A percentile compares a stretch with the other conserved stretches of the same genome.
Conservation (phyloP, 2,329 filamentous ascomycete genomes). For the Coleophoma eucalyptorum region DNA sequence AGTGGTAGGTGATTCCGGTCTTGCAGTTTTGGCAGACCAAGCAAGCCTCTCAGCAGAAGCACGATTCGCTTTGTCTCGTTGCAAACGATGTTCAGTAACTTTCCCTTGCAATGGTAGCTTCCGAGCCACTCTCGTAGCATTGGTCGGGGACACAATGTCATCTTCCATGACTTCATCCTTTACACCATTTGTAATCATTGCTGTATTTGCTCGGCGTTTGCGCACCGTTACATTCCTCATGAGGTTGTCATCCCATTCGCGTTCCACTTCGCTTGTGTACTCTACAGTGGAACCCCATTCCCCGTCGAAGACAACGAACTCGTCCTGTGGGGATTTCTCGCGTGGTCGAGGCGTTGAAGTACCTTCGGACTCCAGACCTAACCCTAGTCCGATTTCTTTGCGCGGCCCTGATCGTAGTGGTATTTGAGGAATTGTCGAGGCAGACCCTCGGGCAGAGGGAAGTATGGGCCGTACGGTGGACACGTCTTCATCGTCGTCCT, state of each 20-base stretch:
- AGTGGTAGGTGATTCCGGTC: conserved; percentile 19
- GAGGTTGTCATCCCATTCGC: conserved; percentile 52
- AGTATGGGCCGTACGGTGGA: conserved; percentile 34
- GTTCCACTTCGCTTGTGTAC: conserved; percentile 40
- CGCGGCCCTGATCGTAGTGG: conserved; percentile 11
- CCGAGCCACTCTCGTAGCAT: conserved; percentile 39
- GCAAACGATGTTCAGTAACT: conserved; percentile 17
- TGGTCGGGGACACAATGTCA: conserved; percentile 42
- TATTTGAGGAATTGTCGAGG: conserved; percentile 8
- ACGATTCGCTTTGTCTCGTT: conserved; percentile 15
- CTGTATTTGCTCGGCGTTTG: conserved; percentile 28
- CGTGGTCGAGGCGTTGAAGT: conserved; percentile 25
- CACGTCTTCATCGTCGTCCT: conserved; percentile 46
- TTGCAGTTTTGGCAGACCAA: conserved; percentile 11
- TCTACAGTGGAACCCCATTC: conserved; percentile 44
- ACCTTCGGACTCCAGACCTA: conserved; percentile 34
- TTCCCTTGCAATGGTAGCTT: conserved; percentile 22
- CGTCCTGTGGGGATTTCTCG: conserved; percentile 34
- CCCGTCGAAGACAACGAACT: conserved; percentile 55
- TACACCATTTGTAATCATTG: conserved; percentile 20
- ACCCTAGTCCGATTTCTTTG: conserved; percentile 26
- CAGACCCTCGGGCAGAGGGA: conserved; percentile 18
- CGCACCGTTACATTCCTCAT: conserved; percentile 50
- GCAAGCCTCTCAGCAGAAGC: conserved; percentile 13
- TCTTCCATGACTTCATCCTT: conserved; percentile 43